These are phyloP conservation scores for Blastobotrys aristatus DNA, from an alignment of 1,139 yeast genomes.

Conservation along the genomic window DNA sequence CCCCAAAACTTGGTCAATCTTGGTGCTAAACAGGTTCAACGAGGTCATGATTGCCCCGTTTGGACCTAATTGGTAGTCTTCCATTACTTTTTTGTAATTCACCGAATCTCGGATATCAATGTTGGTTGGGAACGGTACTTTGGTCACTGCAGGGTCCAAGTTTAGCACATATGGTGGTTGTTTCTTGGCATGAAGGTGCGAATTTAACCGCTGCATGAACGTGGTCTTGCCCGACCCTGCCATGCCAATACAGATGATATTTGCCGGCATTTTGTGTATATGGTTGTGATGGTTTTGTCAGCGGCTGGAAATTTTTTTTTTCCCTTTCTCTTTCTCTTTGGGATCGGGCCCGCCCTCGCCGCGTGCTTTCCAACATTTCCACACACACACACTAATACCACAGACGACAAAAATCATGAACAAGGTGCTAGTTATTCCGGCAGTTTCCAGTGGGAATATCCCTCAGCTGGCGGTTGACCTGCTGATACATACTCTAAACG, in stretches of 20 bases:
- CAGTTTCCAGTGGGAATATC: conserved; percentile 82
- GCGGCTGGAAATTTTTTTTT: no score
- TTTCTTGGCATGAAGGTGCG: conserved; percentile 70
- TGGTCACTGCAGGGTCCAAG: conserved; percentile 92
- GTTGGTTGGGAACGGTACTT: conserved; percentile 88
- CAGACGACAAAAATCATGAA: conserved; percentile 1
- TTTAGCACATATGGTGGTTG: conserved; percentile 81
- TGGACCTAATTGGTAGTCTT: conserved; percentile 84
- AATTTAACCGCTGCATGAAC: conserved; percentile 88
- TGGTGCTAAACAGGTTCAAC: conserved; percentile 84
- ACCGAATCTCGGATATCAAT: conserved; percentile 96
- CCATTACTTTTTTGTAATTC: conserved; percentile 95
- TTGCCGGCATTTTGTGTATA: conserved; percentile 26
- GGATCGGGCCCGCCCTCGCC: neutral
- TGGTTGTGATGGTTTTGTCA: no score
- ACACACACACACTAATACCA: neutral
- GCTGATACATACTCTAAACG: conserved; percentile 56
- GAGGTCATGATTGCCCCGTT: conserved; percentile 98
- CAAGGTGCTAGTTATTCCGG: conserved; percentile 48
- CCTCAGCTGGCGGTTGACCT: conserved; percentile 81
- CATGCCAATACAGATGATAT: conserved; percentile 84
- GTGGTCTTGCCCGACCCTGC: conserved; percentile 95
- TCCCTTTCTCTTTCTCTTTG: no score
- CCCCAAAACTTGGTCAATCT: conserved; percentile 89
- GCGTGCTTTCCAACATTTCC: no score